Evolutionary conservation across 1,284 basidiomycete species (phyloP).

Genomic region (Leccinum pseudoinsigne): DNA sequence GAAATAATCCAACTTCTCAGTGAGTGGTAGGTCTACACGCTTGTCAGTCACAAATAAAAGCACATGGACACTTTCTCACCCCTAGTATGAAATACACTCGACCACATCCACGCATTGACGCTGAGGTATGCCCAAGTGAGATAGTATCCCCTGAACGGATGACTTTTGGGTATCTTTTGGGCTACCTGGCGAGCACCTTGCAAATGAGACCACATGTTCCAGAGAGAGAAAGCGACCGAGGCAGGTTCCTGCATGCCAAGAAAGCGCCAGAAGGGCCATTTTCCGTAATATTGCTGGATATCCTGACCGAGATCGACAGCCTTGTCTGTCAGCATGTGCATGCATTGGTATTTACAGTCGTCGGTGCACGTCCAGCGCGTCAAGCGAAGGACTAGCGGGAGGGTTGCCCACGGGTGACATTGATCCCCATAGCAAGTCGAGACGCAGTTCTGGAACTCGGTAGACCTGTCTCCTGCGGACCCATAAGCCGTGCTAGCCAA

Average conservation of each 20-base stretch:
- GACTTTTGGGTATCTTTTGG: constrained; percentile 49
- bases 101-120: constrained; percentile 94
- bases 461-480: constrained; percentile 61
- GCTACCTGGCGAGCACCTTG: constrained; percentile 54
- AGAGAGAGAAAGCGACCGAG: constrained; percentile 85
- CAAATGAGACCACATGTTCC: constrained; percentile 79
- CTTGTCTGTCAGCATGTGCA: constrained; percentile 77
- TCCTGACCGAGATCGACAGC: constrained; percentile 43
- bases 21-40: constrained; percentile 70
- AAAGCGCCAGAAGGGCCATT: constrained; percentile 94
- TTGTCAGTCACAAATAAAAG: constrained; percentile 12
- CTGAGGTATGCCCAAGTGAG: constrained; percentile 69
- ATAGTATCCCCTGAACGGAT: constrained; percentile 77
- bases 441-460: constrained; percentile 55
- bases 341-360: constrained; percentile 90
- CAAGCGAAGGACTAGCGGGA: constrained; percentile 50
- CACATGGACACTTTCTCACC: constrained; percentile 46
- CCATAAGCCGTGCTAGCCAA: constrained; percentile 21
- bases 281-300: constrained; percentile 88
- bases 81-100: constrained; percentile 89
- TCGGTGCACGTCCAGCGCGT: constrained; percentile 80
- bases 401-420: constrained; percentile 34
- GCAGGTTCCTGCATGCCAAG: constrained; percentile 93
- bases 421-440: constrained; percentile 38
- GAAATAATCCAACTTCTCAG: constrained; percentile 96